Evolutionary conservation across 495 filamentous ascomycete genomes (phyloP), one percentile per base, ranked within the genome.

Genomic region (Choiromyces venosus): DNA sequence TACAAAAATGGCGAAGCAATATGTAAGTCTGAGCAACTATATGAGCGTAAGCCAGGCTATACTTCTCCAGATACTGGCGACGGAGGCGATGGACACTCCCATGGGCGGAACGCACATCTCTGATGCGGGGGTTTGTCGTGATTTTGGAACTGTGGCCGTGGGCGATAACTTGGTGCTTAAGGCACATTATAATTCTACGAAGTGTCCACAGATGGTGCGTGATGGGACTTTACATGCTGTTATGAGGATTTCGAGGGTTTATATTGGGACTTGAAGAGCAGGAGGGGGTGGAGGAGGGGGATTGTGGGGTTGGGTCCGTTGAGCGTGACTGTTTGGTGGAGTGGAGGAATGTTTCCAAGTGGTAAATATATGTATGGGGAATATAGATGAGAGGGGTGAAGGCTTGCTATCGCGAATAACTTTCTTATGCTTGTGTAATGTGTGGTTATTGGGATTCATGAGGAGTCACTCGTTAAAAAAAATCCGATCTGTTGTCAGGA

Each of bases 1-100:
- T 33, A 36, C 29, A 73, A 66, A 25, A 79, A 78, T 65, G 70
- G 72, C 19, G 14, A 25, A 44, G 42, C 72, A 4, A 68, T 74
- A 7, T 82, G 81, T 52, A 36, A 66, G 7, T 65, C 52, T 2
- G 66, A 18, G 8, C 19, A n/a, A n/a, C n/a, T n/a, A n/a, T n/a
- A n/a, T n/a, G n/a, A n/a, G n/a, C n/a, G n/a, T n/a, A n/a, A n/a
- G n/a, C n/a, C n/a, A n/a, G n/a, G n/a, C n/a, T n/a, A n/a, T n/a
- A n/a, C n/a, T n/a, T n/a, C n/a, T n/a, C n/a, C n/a, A n/a, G n/a
- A n/a, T n/a, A n/a, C n/a, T n/a, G n/a, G n/a, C n/a, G n/a, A n/a
- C n/a, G n/a, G n/a, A n/a, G n/a, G n/a, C n/a, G n/a, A n/a, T n/a
- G n/a, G n/a, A n/a, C n/a, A n/a, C n/a, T n/a, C n/a, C n/a, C n/a